Evolutionary conservation across 2,329 filamentous ascomycete species (phyloP), one percentile per base, ranked within the genome.

Genomic region (Phyllosticta citribraziliensis): DNA sequence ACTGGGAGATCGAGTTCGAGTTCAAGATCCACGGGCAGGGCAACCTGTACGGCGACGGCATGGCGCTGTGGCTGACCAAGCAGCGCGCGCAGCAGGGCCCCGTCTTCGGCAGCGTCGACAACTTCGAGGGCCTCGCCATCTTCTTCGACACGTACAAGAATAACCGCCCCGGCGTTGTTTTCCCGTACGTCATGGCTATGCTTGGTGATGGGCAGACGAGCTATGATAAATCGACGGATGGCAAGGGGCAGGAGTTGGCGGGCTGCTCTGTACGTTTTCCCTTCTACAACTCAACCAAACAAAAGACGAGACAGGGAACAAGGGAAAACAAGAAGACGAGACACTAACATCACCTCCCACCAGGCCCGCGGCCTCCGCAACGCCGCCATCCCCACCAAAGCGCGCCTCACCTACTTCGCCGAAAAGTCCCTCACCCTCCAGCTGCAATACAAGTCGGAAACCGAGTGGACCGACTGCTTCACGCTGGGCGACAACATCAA

Each of bases 71-170:
- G 94, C 83, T 99, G 70, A 97, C 93, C 67, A 96, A 96, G 77
- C 87, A 96, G 76, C 89, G 94, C 66, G 92, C 84, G 33, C 83
- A 87, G 68, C 77, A 80, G 63, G 94, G 94, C 17, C 82, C 86
- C 11, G 93, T 99, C 47, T 99, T 99, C 75, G 94, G 94, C 57
- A 87, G 87, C 67, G 80, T 82, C 30, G 93, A 99, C 77, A 84
- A 84, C 65, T 99, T 97, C 68, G 93, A 99, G 74, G 94, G 94
- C 4, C 82, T 99, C 55, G 94, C 91, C 60, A 83, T 99, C 75
- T 97, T 97, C 79, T 84, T 99, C 78, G 94, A 99, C 74, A 99
- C 94, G 53, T 99, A 99, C 82, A 99, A 99, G 85, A 99, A 99
- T 80, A 96, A 97, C 79, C 86, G 94, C 14, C 93, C 94, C 0